Base-by-base conservation (phyloP, 805 yeast genomes). In the Candida germanica region DNA sequence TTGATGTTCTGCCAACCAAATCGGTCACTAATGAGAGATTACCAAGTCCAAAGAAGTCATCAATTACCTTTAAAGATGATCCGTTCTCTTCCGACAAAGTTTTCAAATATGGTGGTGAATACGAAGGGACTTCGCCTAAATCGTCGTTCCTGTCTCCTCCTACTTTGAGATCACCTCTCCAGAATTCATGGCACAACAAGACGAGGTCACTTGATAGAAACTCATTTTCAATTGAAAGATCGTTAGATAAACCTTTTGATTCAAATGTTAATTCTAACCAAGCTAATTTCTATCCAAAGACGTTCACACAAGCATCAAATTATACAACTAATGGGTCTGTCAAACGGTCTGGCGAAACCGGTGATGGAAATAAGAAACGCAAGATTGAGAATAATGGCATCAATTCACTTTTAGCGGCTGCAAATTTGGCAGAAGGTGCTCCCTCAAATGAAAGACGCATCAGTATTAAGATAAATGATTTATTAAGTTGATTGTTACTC, bases 381-480 rank as follows among this genome's bases (percentile, higher is more conserved):
- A 15, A 3, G 14, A 17, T 13, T 10, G n/a, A n/a, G 11, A 19
- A 12, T 6, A 34, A 37, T 29, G 65, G 65, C 3, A 59, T 61
- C 15, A 49, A 53, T n/a, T 53, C 65, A 5, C 54, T 61, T 13
- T 42, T 61, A 13, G 42, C 53, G 26, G 67, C 65, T 4, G 66
- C 65, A 3, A 42, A 41, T 29, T 22, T 44, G 22, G 19, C 45
- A 5, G 37, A 38, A 14, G 17, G 51, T 50, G 10, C 19, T 47
- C 31, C 45, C 26, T 17, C 11, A 3, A 42, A 40, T 18, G 28
- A 33, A 15, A 27, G 36, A 27, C 34, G 41, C 16, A 36, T 32
- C 17, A 53, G 59, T 40, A 57, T 60, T 46, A 54, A 46, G 46
- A 59, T 61, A 24, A 48, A 55, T 38, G 65, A 61, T 39, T 55